phyloP scores from a whole-genome alignment of 371 early-diverging fungal genomes.

The Mortierella sp. region DNA sequence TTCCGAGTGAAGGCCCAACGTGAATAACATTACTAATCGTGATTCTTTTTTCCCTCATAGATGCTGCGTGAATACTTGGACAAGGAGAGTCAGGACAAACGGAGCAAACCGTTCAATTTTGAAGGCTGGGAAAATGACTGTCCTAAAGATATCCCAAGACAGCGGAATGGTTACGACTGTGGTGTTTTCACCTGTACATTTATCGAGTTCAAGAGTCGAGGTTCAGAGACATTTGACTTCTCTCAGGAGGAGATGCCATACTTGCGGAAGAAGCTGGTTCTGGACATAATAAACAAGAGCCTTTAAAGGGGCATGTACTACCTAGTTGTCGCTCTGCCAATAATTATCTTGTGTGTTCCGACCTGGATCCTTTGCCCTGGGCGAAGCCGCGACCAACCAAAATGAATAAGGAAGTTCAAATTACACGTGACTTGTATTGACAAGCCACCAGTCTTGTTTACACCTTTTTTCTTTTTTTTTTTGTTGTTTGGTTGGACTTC shows the following conservation, averaged over 20 bases:
- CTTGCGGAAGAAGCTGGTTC: constrained; percentile 80
- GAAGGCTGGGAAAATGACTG: constrained; percentile 76
- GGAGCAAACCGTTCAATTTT: constrained; percentile 70
- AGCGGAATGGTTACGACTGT: constrained; percentile 95
- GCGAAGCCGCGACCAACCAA: neutral
- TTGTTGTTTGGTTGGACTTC: neutral
- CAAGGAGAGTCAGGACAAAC: constrained; percentile 83
- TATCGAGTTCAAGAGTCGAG: constrained; percentile 82
- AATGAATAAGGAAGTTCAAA: neutral
- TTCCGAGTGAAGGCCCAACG: neutral
- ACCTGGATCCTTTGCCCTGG: neutral
- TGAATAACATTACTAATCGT: neutral
- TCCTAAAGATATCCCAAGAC: constrained; percentile 87
- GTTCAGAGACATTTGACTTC: constrained; percentile 74
- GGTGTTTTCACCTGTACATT: constrained; percentile 97
- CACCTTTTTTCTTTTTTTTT: constrained; percentile 7
- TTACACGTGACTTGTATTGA: neutral
- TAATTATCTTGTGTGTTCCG: neutral
- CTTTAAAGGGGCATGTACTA: constrained; percentile 18
- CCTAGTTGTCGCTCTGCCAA: neutral
- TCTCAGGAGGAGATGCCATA: constrained; percentile 80
- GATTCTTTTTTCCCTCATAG: constrained; percentile 28
- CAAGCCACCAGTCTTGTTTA: constrained; percentile 17
- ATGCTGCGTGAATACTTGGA: constrained; percentile 77
- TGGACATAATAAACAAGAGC: constrained; percentile 76